A percentile compares a stretch with the other conserved stretches of the same genome.
These are phyloP conservation scores for Paecilomyces sp. DNA, from an alignment of 2,329 filamentous ascomycete genomes.

Conservation along the genomic window DNA sequence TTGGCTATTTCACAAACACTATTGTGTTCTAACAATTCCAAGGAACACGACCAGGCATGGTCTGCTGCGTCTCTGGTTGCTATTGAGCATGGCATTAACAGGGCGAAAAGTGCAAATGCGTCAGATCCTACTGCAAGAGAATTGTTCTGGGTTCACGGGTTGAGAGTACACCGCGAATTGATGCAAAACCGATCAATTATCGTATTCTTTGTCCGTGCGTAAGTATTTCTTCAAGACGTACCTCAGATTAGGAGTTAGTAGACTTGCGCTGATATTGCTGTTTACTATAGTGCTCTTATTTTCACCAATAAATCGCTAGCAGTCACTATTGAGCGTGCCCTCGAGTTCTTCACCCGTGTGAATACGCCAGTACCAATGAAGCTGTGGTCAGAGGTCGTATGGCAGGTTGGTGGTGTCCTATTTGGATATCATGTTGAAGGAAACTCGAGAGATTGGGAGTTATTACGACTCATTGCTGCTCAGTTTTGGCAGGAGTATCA, in stretches of 20 bases:
- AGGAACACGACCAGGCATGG: not conserved
- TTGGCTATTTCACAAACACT: not conserved
- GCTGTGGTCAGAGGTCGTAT: constrained; percentile 11
- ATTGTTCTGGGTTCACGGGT: not conserved
- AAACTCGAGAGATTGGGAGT: not conserved
- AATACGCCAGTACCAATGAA: constrained; percentile 7
- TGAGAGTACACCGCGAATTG: not conserved
- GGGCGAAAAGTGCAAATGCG: not conserved
- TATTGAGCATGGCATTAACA: not conserved
- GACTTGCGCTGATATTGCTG: not conserved
- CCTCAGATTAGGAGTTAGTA: not conserved
- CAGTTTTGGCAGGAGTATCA: constrained; percentile 10
- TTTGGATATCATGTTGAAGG: constrained; percentile 3
- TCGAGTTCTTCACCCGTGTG: constrained; percentile 12
- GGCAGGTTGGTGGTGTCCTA: constrained; percentile 8
- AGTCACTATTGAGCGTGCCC: constrained; percentile 7
- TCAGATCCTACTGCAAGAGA: not conserved
- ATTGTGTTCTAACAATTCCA: not conserved
- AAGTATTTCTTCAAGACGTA: not conserved
- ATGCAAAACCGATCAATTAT: not conserved
- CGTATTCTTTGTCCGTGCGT: not conserved
- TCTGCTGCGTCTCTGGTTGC: not conserved
- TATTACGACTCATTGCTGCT: not conserved
- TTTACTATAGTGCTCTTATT: constrained; percentile 5
- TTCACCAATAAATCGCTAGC: constrained; percentile 9